Evolutionary conservation across 2,329 filamentous ascomycete species (phyloP), one percentile per base, ranked within the genome.

Genomic region (Fusarium torulosum): DNA sequence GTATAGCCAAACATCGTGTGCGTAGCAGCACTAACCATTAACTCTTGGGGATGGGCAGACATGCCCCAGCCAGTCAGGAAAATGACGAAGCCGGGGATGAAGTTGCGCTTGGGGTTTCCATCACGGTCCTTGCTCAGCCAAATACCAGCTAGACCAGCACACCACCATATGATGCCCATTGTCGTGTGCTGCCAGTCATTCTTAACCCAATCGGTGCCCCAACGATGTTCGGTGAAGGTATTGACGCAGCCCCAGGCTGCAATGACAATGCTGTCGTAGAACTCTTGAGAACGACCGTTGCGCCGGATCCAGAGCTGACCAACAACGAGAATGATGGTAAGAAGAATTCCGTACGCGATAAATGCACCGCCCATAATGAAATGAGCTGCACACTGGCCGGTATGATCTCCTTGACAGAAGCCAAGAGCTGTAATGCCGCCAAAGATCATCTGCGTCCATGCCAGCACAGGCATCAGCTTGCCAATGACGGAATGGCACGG

Each of bases 151-250:
- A 99, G 82, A 23, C 96, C 96, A 9, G 96, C 95, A 73, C 90
- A 92, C 95, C 95, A 99, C 96, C 96, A 99, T 51, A 99, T 89
- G 65, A 99, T 88, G n/a, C 96, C 96, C 95, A 99, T 98, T n/a
- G 92, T 93, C 0, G 96, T 99, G 79, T 99, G 96, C 78, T 99
- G 95, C 81, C 97, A 88, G 78, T 99, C 96, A 75, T 97, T 98
- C 79, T 88, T 89, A 52, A 91, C 93, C 96, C 96, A 99, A 1
- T 88, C 86, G 1, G 85, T 85, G 54, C 96, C 96, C 96, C 96
- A 99, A 52, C 91, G 88, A 77, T 99, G 96, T 79, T 98, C 96
- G 19, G 96, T 99, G 72, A 99, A 98, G 10, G 96, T 98, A 79
- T 98, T 99, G 79, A 99, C 90, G 76, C 93, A 96, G 33, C 95